Conservation (phyloP, 2,329 filamentous ascomycete genomes). For the Cordyceps militaris region DNA sequence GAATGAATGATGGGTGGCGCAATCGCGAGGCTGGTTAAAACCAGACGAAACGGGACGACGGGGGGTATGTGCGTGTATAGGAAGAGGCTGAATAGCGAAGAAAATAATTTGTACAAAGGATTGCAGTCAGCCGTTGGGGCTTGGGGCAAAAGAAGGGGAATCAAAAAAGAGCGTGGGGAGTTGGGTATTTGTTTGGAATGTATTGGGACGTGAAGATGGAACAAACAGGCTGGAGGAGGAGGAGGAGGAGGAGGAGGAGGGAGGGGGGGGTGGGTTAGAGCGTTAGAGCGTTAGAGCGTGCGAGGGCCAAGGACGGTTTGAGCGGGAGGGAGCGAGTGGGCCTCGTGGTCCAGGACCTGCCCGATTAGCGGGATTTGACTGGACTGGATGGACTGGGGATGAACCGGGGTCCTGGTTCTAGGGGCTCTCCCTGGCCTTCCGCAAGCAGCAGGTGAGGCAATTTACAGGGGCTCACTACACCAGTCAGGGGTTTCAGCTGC, state of each 20-base stretch:
- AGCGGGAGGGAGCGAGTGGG: not conserved
- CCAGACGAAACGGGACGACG: not conserved
- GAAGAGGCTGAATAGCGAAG: not conserved
- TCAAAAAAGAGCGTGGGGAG: not conserved
- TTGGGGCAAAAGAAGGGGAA: not conserved
- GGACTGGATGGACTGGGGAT: not conserved
- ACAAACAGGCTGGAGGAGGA: not conserved
- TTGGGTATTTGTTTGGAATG: slow-evolving; percentile 8
- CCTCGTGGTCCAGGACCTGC: not conserved
- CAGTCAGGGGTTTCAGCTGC: slow-evolving; percentile 11
- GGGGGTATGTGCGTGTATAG: not conserved
- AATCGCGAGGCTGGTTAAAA: not conserved
- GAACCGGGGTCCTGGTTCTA: not conserved
- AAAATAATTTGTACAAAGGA: not conserved
- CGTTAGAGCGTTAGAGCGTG: no score
- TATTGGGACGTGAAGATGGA: not conserved
- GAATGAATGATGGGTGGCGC: not conserved
- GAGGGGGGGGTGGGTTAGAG: not conserved
- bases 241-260: not conserved
- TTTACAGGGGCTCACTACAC: not conserved
- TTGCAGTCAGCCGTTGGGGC: not conserved
- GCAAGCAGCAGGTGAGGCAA: slow-evolving; percentile 12
- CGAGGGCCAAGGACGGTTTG: not conserved
- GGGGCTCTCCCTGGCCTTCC: not conserved
- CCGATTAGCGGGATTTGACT: not conserved